phyloP scores from a whole-genome alignment of 2,329 filamentous ascomycete species.

The Pyrenochaeta sp. region DNA sequence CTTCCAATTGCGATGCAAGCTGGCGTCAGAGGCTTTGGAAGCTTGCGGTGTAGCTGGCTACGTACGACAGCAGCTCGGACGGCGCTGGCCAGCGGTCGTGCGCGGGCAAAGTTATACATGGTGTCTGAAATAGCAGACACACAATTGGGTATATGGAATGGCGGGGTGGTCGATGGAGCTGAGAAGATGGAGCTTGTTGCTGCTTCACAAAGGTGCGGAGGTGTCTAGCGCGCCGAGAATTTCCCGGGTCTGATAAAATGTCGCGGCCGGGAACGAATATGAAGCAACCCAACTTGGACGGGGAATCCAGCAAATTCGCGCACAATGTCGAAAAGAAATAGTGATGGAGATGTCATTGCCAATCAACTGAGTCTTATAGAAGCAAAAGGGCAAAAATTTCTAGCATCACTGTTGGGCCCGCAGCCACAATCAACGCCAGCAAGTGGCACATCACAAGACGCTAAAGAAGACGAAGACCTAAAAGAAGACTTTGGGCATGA shows the following conservation, averaged over 20 bases:
- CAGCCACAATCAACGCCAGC: constrained; percentile 46
- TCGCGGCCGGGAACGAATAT: constrained; percentile 35
- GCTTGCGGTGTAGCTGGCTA: constrained; percentile 27
- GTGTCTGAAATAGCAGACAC: constrained; percentile 51
- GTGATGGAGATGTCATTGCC: constrained; percentile 63
- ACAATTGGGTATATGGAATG: constrained; percentile 21
- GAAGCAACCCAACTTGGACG: constrained; percentile 16
- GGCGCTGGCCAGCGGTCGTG: constrained; percentile 78
- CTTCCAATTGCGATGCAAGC: constrained; percentile 33
- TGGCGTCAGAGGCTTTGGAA: constrained; percentile 42
- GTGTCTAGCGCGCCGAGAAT: constrained; percentile 43
- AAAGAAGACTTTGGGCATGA: constrained; percentile 64
- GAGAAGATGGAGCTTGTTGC: constrained; percentile 31
- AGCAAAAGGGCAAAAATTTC: constrained; percentile 62
- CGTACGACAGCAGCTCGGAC: constrained; percentile 79
- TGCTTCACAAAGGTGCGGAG: constrained; percentile 38
- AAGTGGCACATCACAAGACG: constrained; percentile 51
- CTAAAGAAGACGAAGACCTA: constrained; percentile 59
- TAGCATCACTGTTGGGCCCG: constrained; percentile 66
- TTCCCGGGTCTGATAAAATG: constrained; percentile 38
- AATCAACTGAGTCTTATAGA: constrained; percentile 63
- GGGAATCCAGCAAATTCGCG: constrained; percentile 9
- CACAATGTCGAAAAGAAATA: constrained; percentile 45
- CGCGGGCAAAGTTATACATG: constrained; percentile 89
- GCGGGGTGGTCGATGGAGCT: constrained; percentile 33